Percentiles rank a stretch among this genome's conserved stretches.
phyloP scores from a whole-genome alignment of 2,329 filamentous ascomycete genomes.

The Plenodomus tracheiphilus region DNA sequence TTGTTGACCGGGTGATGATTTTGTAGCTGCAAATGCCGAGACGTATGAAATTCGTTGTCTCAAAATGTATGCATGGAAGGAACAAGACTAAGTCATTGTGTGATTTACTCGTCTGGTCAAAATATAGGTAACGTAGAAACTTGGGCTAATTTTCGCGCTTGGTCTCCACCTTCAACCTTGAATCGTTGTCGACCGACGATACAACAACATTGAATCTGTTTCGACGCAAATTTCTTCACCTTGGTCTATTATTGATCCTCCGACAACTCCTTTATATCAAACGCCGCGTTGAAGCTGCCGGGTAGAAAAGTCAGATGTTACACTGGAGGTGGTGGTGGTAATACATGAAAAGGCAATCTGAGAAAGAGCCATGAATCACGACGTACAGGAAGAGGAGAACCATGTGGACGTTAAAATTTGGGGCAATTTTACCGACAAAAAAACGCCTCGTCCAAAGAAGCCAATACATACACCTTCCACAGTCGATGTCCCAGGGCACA shows the following conservation, averaged over 20 bases:
- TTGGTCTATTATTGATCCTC: not conserved
- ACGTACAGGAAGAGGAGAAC: not conserved
- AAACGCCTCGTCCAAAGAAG: not conserved
- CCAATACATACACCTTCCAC: not conserved
- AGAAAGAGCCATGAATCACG: not conserved
- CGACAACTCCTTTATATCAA: too few relatives aligned
- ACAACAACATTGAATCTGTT: too few relatives aligned
- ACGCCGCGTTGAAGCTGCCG: too few relatives aligned
- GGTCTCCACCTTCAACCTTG: not conserved
- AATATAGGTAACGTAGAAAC: not conserved
- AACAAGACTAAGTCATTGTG: too few relatives aligned
- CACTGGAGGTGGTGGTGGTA: too few relatives aligned
- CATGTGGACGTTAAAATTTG: not conserved
- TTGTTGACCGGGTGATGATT: too few relatives aligned
- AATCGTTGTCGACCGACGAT: too few relatives aligned
- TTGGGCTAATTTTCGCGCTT: conserved; percentile 13
- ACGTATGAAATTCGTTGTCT: too few relatives aligned
- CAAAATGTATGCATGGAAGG: too few relatives aligned
- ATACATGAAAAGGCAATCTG: not conserved
- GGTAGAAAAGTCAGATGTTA: too few relatives aligned
- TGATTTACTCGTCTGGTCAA: not conserved
- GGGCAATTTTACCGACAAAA: not conserved
- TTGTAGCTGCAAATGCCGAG: too few relatives aligned
- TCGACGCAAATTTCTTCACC: not conserved
- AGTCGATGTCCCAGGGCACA: conserved; percentile 9